Evolutionary conservation across 768 basidiomycete genomes (phyloP).

Genomic region (Termitomyces sp.): DNA sequence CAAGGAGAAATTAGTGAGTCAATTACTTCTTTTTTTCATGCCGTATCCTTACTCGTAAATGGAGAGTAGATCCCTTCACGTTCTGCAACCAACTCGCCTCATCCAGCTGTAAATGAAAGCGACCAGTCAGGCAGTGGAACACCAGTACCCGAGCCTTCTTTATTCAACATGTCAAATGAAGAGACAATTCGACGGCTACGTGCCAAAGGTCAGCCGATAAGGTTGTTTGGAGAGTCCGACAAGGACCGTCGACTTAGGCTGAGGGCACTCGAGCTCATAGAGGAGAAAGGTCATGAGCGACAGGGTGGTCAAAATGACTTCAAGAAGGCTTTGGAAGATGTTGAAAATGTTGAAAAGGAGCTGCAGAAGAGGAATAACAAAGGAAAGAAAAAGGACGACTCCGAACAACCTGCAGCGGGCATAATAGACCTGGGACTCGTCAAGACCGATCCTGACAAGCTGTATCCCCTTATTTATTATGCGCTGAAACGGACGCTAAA

Average conservation of each 20-base stretch:
- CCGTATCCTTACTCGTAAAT: slow-evolving; percentile 30
- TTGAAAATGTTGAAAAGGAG: slow-evolving; percentile 73
- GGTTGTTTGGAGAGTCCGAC: slow-evolving; percentile 92
- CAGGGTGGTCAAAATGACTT: slow-evolving; percentile 94
- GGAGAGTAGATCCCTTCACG: slow-evolving; percentile 44
- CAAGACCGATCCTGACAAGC: slow-evolving; percentile 89
- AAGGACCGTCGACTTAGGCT: slow-evolving; percentile 88
- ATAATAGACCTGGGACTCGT: slow-evolving; percentile 77
- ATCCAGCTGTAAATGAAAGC: slow-evolving; percentile 21
- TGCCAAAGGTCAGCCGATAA: slow-evolving; percentile 88
- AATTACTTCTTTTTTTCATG: background rate
- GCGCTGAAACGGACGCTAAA: slow-evolving; percentile 88
- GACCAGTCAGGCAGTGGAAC: slow-evolving; percentile 27
- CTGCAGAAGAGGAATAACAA: slow-evolving; percentile 52
- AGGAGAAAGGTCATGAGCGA: slow-evolving; percentile 78
- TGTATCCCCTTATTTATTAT: slow-evolving; percentile 97
- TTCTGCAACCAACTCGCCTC: slow-evolving; percentile 37
- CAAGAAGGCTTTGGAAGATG: slow-evolving; percentile 82
- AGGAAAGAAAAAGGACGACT: slow-evolving; percentile 64
- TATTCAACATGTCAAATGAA: slow-evolving; percentile 89
- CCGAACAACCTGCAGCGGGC: slow-evolving; percentile 45
- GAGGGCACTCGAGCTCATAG: slow-evolving; percentile 91
- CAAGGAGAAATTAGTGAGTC: slow-evolving; percentile 41
- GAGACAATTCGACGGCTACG: slow-evolving; percentile 89
- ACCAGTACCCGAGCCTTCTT: slow-evolving; percentile 43